These are phyloP conservation scores for Chaetomiaceae sp. DNA, from an alignment of 2,329 filamentous ascomycete species.

Conservation along the genomic window DNA sequence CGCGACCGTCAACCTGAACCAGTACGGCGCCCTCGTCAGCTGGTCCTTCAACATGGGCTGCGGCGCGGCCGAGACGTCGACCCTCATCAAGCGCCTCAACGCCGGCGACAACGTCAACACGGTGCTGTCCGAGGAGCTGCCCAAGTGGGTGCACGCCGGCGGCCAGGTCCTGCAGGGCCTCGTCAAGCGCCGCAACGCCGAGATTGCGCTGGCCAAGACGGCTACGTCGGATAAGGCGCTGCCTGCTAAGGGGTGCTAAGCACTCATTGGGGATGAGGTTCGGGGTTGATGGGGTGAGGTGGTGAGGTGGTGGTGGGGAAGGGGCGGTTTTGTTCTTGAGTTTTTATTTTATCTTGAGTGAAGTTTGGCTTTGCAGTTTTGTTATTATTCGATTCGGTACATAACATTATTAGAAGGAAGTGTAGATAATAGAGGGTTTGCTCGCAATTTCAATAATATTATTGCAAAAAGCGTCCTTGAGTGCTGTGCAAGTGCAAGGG, in stretches of 20 bases:
- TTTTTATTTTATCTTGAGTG: no score
- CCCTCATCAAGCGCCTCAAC: conserved; percentile 41
- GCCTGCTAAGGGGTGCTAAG: conserved; percentile 20
- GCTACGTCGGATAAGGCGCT: conserved; percentile 10
- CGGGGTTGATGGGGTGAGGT: no score
- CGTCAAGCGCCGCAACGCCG: conserved; percentile 39
- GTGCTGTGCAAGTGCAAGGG: no score
- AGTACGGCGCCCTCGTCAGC: conserved; percentile 49
- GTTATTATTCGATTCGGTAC: no score
- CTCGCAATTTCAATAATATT: no score
- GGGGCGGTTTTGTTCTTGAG: no score
- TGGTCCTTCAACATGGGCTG: conserved; percentile 50
- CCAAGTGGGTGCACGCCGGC: conserved; percentile 43
- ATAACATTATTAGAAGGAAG: no score
- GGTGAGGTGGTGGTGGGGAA: no score
- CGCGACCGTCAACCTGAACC: conserved; percentile 44
- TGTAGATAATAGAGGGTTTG: no score
- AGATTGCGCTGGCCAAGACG: conserved; percentile 36
- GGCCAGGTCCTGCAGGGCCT: conserved; percentile 39
- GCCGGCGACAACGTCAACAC: conserved; percentile 38
- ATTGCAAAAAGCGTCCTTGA: no score
- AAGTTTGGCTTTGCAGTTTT: no score
- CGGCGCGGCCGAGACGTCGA: conserved; percentile 37
- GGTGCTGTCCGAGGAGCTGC: conserved; percentile 42
- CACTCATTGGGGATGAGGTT: no score